A percentile compares a stretch with the other conserved stretches of the same genome.
phyloP scores from a whole-genome alignment of 306 rosid species.

The Inga leiocalycina region DNA sequence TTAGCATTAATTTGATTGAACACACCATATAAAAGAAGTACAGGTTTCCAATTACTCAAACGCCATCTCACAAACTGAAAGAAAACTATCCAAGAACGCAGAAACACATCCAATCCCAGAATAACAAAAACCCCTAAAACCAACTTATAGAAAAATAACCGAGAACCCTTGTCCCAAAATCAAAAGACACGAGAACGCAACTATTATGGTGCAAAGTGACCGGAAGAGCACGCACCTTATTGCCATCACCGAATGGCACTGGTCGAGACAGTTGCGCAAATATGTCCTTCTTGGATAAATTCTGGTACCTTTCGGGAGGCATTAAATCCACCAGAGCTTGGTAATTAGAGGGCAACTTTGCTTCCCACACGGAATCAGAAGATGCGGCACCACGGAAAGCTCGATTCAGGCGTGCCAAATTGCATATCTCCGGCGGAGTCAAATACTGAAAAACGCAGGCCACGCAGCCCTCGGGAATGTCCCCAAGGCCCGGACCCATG shows the following conservation, averaged over 20 bases:
- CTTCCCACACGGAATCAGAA: constrained; percentile 81
- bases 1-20: constrained; percentile 21
- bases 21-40: background rate
- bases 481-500: constrained; percentile 75
- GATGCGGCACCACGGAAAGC: constrained; percentile 92
- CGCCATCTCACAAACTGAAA: constrained; percentile 41
- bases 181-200: background rate
- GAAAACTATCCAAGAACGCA: constrained; percentile 9
- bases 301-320: constrained; percentile 60
- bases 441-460: constrained; percentile 82
- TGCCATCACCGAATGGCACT: constrained; percentile 57
- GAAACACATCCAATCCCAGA: background rate
- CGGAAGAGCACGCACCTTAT: constrained; percentile 55
- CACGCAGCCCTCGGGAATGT: constrained; percentile 87
- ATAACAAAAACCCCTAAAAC: background rate
- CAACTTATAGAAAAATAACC: background rate
- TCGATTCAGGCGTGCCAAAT: constrained; percentile 78
- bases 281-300: constrained; percentile 70
- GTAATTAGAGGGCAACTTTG: constrained; percentile 81
- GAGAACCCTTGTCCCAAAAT: constrained; percentile 18
- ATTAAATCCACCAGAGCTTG: constrained; percentile 63
- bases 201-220: background rate
- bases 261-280: constrained; percentile 73
- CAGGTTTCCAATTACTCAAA: constrained; percentile 28
- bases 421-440: constrained; percentile 89